These are phyloP conservation scores for Eragrostis curvula DNA, from an alignment of 176 grass and related monocot genomes.

Conservation along the genomic window DNA sequence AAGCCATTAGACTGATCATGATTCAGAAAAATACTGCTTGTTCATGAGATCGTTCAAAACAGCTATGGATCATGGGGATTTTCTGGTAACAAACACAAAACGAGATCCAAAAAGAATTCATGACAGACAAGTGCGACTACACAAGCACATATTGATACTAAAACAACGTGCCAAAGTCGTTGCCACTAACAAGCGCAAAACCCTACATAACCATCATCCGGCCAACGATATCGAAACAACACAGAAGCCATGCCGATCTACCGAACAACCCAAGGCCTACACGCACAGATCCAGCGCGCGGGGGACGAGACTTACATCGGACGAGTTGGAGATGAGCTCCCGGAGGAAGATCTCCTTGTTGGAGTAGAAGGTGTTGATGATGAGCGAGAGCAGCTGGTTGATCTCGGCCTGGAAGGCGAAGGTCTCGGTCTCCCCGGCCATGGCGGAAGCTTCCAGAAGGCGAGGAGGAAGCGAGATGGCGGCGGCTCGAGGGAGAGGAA, in stretches of 20 bases:
- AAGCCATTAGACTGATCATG: too few relatives aligned
- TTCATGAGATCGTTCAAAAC: not conserved
- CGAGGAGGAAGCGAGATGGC: not conserved
- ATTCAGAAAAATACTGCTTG: too few relatives aligned
- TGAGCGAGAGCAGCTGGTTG: constrained; percentile 89
- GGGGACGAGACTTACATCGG: constrained; percentile 65
- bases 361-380: constrained; percentile 99
- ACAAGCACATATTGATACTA: not conserved
- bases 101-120: not conserved
- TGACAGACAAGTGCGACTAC: not conserved
- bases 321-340: constrained; percentile 91
- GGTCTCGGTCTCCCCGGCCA: constrained; percentile 87
- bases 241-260: not conserved
- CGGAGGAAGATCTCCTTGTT: constrained; percentile 99
- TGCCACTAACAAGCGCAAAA: not conserved
- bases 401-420: constrained; percentile 99
- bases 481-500: too few relatives aligned
- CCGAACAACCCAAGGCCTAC: accelerated
- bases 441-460: constrained; percentile 24
- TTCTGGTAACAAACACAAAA: too few relatives aligned
- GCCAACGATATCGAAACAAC: not conserved
- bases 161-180: too few relatives aligned
- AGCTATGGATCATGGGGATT: not conserved
- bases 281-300: not conserved
- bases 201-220: not conserved